Percentiles rank a stretch among this genome's conserved stretches.
Conservation (phyloP, 2,329 filamentous ascomycete genomes). For the Alternaria ethzedia region DNA sequence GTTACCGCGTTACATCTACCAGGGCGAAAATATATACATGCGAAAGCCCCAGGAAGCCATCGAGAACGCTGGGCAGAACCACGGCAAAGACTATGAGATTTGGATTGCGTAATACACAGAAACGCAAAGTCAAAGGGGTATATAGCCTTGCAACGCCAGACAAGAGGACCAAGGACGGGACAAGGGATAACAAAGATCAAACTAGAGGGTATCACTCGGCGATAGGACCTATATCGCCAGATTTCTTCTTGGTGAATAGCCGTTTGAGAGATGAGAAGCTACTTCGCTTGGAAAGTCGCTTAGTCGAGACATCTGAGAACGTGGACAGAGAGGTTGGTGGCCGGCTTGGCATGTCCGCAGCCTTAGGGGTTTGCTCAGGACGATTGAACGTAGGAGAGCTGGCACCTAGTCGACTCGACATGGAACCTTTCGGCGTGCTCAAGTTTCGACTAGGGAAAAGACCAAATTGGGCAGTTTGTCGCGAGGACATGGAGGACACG, state of each 20-base stretch:
- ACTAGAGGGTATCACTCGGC: constrained; percentile 31
- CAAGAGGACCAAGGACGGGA: constrained; percentile 26
- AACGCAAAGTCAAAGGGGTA: constrained; percentile 35
- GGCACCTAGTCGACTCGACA: constrained; percentile 34
- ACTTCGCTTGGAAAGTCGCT: constrained; percentile 39
- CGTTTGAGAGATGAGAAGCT: constrained; percentile 46
- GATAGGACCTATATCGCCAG: constrained; percentile 41
- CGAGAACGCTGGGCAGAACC: background rate
- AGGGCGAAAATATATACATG: constrained; percentile 23
- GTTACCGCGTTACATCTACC: constrained; percentile 26
- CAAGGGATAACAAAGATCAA: constrained; percentile 13
- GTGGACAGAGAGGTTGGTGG: constrained; percentile 40
- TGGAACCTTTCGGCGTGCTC: constrained; percentile 41
- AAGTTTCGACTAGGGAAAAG: constrained; percentile 42
- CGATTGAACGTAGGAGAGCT: constrained; percentile 30
- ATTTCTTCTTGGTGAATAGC: constrained; percentile 46
- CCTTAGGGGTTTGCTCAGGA: constrained; percentile 19
- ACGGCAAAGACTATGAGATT: constrained; percentile 1
- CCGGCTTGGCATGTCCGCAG: constrained; percentile 26
- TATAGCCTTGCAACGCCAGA: constrained; percentile 40
- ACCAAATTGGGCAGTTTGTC: constrained; percentile 43
- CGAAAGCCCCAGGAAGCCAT: constrained; percentile 7
- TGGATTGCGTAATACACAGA: constrained; percentile 13
- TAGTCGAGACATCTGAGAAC: constrained; percentile 25
- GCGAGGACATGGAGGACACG: constrained; percentile 37